Conservation (phyloP, 129 eudicot genomes). For the Chrysanthemum lavandulifolium region DNA sequence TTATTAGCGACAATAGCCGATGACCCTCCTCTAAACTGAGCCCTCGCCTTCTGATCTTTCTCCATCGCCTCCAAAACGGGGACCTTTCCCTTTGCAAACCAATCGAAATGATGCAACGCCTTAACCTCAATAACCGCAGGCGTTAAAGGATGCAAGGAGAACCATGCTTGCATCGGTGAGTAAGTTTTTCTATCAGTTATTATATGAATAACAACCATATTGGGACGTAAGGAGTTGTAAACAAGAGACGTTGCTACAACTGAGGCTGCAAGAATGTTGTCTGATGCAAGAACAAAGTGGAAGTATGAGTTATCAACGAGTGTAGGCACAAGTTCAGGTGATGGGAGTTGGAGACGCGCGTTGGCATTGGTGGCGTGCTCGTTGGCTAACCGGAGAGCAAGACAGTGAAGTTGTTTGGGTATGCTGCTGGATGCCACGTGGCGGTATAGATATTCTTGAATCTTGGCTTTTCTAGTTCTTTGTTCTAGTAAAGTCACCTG, state of each 20-base stretch:
- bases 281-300: slow-evolving; percentile 93
- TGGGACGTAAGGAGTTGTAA: slow-evolving; percentile 68
- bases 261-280: slow-evolving; percentile 90
- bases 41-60: slow-evolving; percentile 81
- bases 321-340: slow-evolving; percentile 74
- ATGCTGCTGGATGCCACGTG: slow-evolving; percentile 99
- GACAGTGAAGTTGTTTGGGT: slow-evolving; percentile 92
- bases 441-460: slow-evolving; percentile 85
- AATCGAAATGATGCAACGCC: slow-evolving; percentile 90
- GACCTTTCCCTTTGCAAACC: slow-evolving; percentile 88
- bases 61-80: slow-evolving; percentile 97
- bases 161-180: slow-evolving; percentile 97
- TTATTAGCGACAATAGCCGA: slow-evolving; percentile 77
- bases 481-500: slow-evolving; percentile 82
- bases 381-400: slow-evolving; percentile 68
- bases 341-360: slow-evolving; percentile 91
- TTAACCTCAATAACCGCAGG: slow-evolving; percentile 87
- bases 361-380: slow-evolving; percentile 81
- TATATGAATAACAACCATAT: slow-evolving; percentile 70
- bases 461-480: slow-evolving; percentile 85
- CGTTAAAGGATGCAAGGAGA: slow-evolving; percentile 71
- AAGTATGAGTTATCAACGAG: slow-evolving; percentile 78
- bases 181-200: slow-evolving; percentile 84
- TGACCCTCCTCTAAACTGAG: slow-evolving; percentile 86
- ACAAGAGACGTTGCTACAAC: slow-evolving; percentile 88